Evolutionary conservation across 768 basidiomycete species (phyloP).

Genomic region (Boletus sp.): DNA sequence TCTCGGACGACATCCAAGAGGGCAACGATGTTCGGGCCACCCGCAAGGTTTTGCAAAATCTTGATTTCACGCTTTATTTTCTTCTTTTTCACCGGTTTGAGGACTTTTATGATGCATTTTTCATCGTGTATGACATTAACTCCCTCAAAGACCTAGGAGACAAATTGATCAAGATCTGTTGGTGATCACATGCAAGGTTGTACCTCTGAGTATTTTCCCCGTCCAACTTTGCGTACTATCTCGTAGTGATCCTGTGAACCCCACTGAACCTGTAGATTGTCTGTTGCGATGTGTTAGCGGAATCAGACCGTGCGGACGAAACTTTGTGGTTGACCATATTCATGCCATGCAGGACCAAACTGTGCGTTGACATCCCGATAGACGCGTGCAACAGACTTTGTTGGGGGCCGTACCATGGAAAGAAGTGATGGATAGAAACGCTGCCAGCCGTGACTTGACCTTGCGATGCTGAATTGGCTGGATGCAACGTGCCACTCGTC

Average conservation of each 20-base stretch:
- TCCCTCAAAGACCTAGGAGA: slow-evolving; percentile 81
- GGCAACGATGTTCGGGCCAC: slow-evolving; percentile 92
- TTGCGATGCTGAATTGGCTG: slow-evolving; percentile 4
- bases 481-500: slow-evolving; percentile 17
- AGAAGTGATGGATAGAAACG: slow-evolving; percentile 10
- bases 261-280: slow-evolving; percentile 98
- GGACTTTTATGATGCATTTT: slow-evolving; percentile 97
- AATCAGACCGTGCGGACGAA: background rate
- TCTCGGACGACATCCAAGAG: slow-evolving; percentile 95
- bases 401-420: slow-evolving; percentile 67
- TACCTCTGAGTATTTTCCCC: slow-evolving; percentile 95
- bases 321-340: slow-evolving; percentile 71
- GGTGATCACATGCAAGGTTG: slow-evolving; percentile 16
- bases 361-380: slow-evolving; percentile 88
- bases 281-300: slow-evolving; percentile 40
- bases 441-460: slow-evolving; percentile 14
- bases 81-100: slow-evolving; percentile 99
- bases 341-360: slow-evolving; percentile 89
- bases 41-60: slow-evolving; percentile 93
- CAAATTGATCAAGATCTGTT: slow-evolving; percentile 13
- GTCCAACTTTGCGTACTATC: slow-evolving; percentile 93
- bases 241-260: slow-evolving; percentile 97
- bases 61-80: slow-evolving; percentile 99
- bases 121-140: slow-evolving; percentile 87
- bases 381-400: slow-evolving; percentile 81